Percentiles rank a stretch among this genome's conserved stretches.
Conservation (phyloP, 2,329 filamentous ascomycete genomes). For the Fusarium sp. region DNA sequence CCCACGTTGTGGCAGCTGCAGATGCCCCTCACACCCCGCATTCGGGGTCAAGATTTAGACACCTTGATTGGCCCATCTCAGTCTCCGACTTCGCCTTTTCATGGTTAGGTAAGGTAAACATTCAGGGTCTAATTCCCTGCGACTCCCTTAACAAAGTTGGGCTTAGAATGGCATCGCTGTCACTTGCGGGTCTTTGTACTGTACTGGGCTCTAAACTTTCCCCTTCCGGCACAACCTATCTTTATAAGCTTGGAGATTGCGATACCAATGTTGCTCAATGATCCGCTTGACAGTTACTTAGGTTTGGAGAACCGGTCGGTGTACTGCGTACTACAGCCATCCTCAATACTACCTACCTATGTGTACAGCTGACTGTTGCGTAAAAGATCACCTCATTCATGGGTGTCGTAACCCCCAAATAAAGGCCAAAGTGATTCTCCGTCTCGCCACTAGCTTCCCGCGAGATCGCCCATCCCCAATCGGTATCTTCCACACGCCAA, state of each 20-base stretch:
- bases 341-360: no score
- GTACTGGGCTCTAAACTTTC: background rate
- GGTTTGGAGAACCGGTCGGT: background rate
- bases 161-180: background rate
- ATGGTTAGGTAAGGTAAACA: slow-evolving; percentile 12
- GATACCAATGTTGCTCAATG: background rate
- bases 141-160: slow-evolving; percentile 35
- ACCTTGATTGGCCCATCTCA: slow-evolving; percentile 27
- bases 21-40: slow-evolving; percentile 40
- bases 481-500: slow-evolving; percentile 12
- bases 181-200: background rate
- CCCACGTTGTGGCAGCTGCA: slow-evolving; percentile 23
- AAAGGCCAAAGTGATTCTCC: slow-evolving; percentile 13
- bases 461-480: slow-evolving; percentile 26
- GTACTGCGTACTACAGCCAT: background rate
- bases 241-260: background rate
- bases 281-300: background rate
- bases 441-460: slow-evolving; percentile 32
- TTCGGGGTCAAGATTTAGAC: slow-evolving; percentile 32
- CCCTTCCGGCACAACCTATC: background rate
- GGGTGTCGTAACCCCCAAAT: background rate
- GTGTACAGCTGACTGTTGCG: background rate
- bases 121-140: slow-evolving; percentile 29
- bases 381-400: background rate
- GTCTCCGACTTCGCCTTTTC: slow-evolving; percentile 8